Evolutionary conservation across 768 basidiomycete species (phyloP).

Genomic region (Naganishia kalamii): DNA sequence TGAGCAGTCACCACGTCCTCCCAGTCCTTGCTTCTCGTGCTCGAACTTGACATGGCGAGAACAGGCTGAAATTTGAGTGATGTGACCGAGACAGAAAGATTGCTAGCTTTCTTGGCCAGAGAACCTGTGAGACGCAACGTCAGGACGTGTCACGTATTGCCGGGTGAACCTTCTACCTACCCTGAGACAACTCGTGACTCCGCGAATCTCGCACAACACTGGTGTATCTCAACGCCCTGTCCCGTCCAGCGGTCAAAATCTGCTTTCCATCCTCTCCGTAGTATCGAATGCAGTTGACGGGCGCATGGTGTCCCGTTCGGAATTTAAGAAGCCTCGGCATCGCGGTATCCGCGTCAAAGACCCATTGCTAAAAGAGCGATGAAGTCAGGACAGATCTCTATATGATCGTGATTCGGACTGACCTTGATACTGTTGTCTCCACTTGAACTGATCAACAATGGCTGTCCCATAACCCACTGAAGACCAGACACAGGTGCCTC

Average conservation of each 20-base stretch:
- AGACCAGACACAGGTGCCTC: slow-evolving; percentile 73
- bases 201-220: slow-evolving; percentile 92
- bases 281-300: slow-evolving; percentile 85
- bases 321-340: slow-evolving; percentile 83
- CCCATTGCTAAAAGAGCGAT: slow-evolving; percentile 70
- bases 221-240: slow-evolving; percentile 80
- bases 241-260: slow-evolving; percentile 70
- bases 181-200: slow-evolving; percentile 91
- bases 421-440: slow-evolving; percentile 96
- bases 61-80: slow-evolving; percentile 80
- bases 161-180: slow-evolving; percentile 45
- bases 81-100: slow-evolving; percentile 67
- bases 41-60: slow-evolving; percentile 69
- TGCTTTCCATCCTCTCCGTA: slow-evolving; percentile 98
- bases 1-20: slow-evolving; percentile 93
- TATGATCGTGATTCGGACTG: slow-evolving; percentile 9
- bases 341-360: slow-evolving; percentile 83
- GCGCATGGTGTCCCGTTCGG: slow-evolving; percentile 82
- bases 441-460: slow-evolving; percentile 78
- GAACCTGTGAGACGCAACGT: slow-evolving; percentile 56
- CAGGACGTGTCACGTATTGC: not conserved
- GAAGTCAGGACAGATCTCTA: not conserved
- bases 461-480: slow-evolving; percentile 90
- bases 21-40: slow-evolving; percentile 85
- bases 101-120: slow-evolving; percentile 69